Conservation (phyloP, 768 basidiomycete species). For the Cantharellus cinnabarinus region DNA sequence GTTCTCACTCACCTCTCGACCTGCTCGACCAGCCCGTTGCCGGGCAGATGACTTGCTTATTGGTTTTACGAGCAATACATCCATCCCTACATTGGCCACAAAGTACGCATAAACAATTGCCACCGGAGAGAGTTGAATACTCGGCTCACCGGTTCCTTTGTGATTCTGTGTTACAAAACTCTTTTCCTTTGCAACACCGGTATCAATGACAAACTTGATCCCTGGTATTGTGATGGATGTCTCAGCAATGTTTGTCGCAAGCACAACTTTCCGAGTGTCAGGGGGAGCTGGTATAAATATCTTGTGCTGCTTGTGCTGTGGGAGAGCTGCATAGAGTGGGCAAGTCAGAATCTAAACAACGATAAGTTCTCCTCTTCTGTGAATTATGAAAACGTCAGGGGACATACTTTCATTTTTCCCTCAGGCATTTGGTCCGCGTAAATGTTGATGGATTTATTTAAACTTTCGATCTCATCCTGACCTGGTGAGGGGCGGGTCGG, state of each 20-base stretch:
- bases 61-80: conserved; percentile 60
- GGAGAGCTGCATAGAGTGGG: conserved; percentile 75
- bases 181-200: conserved; percentile 92
- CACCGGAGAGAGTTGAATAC: background rate
- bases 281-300: conserved; percentile 51
- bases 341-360: conserved; percentile 40
- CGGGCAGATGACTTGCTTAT: conserved; percentile 75
- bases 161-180: conserved; percentile 48
- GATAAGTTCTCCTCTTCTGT: background rate
- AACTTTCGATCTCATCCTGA: conserved; percentile 88
- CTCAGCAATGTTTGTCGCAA: conserved; percentile 96
- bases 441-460: conserved; percentile 52
- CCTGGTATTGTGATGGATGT: conserved; percentile 96
- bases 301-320: conserved; percentile 51
- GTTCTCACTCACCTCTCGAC: conserved; percentile 46
- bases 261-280: conserved; percentile 69
- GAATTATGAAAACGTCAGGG: conserved; percentile 22
- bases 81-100: conserved; percentile 39
- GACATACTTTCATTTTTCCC: conserved; percentile 18
- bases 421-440: conserved; percentile 50
- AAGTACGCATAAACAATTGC: background rate
- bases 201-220: conserved; percentile 87
- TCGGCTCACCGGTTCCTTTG: conserved; percentile 25
- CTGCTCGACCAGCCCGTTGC: conserved; percentile 86
- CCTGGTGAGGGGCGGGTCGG: conserved; percentile 23